These are phyloP conservation scores for Entomortierella lignicola DNA, from an alignment of 192 early-diverging fungal genomes.

Conservation along the genomic window DNA sequence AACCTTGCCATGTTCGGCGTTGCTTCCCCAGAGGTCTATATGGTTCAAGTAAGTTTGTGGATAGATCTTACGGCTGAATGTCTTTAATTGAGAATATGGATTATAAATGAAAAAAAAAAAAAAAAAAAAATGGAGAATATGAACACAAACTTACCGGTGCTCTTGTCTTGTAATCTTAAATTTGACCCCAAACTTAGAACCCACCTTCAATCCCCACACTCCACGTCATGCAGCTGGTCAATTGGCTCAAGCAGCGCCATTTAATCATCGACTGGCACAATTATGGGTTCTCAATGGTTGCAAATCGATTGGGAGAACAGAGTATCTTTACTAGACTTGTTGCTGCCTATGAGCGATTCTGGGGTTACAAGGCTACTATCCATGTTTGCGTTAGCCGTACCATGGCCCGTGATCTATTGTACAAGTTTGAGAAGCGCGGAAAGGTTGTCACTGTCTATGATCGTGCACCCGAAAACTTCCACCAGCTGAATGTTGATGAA, in stretches of 20 bases:
- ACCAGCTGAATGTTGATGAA: conserved; percentile 67
- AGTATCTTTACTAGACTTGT: conserved; percentile 53
- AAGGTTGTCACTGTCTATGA: conserved; percentile 84
- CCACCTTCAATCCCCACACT: conserved; percentile 96
- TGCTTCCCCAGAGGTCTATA: conserved; percentile 69
- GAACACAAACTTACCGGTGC: background rate
- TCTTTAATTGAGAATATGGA: too few relatives aligned
- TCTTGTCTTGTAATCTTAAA: background rate
- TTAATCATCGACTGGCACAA: conserved; percentile 99
- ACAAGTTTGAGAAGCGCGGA: conserved; percentile 73
- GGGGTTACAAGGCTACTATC: conserved; percentile 75
- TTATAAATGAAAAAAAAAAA: background rate
- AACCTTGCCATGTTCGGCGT: conserved; percentile 69
- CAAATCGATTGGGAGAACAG: conserved; percentile 68
- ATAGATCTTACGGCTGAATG: too few relatives aligned
- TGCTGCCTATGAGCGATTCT: conserved; percentile 67
- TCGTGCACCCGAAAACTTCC: conserved; percentile 83
- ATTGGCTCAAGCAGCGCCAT: conserved; percentile 70
- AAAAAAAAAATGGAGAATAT: too few relatives aligned
- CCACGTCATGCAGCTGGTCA: conserved; percentile 75
- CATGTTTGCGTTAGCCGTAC: conserved; percentile 90
- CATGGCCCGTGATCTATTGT: conserved; percentile 76
- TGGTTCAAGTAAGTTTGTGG: conserved; percentile 74
- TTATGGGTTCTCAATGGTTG: conserved; percentile 91
- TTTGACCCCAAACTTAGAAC: conserved; percentile 68